These are phyloP conservation scores for Cryphonectria naterciae DNA, from an alignment of 2,329 filamentous ascomycete species.

Conservation along the genomic window DNA sequence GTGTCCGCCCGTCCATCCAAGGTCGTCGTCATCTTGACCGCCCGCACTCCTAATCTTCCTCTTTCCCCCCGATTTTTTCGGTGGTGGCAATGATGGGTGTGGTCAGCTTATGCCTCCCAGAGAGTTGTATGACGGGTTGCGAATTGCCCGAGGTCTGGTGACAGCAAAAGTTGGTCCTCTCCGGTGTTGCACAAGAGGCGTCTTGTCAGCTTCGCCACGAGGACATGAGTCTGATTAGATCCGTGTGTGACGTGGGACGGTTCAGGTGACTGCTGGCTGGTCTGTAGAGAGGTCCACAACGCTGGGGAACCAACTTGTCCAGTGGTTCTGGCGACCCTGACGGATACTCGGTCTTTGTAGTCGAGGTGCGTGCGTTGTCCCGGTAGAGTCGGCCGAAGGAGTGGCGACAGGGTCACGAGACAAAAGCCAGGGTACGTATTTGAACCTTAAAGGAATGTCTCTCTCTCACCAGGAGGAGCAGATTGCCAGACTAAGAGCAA, in stretches of 20 bases:
- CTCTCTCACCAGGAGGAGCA: not conserved
- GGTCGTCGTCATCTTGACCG: conserved; percentile 30
- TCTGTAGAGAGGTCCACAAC: not conserved
- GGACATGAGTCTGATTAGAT: conserved; percentile 21
- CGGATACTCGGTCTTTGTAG: conserved; percentile 11
- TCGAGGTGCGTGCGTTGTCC: conserved; percentile 9
- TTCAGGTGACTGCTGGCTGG: not conserved
- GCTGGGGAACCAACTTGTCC: not conserved
- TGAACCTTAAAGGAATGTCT: conserved; percentile 11
- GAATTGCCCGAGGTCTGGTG: conserved; percentile 21
- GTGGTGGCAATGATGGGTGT: conserved; percentile 2
- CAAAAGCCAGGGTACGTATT: conserved; percentile 13
- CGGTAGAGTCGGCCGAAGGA: conserved; percentile 19
- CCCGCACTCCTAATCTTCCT: not conserved
- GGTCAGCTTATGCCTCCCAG: conserved; percentile 25
- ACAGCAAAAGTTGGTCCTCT: conserved; percentile 16
- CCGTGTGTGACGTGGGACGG: not conserved
- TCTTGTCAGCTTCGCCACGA: conserved; percentile 23
- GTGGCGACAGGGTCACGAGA: conserved; percentile 27
- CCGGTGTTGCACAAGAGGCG: conserved; percentile 25
- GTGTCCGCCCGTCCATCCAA: conserved; percentile 24
- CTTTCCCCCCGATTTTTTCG: not conserved
- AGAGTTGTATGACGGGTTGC: conserved; percentile 14
- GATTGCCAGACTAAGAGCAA: not conserved
- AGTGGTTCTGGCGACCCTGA: not conserved